Evolutionary conservation across 192 early-diverging fungal species (phyloP).

Genomic region (Blastocladiella britannica): DNA sequence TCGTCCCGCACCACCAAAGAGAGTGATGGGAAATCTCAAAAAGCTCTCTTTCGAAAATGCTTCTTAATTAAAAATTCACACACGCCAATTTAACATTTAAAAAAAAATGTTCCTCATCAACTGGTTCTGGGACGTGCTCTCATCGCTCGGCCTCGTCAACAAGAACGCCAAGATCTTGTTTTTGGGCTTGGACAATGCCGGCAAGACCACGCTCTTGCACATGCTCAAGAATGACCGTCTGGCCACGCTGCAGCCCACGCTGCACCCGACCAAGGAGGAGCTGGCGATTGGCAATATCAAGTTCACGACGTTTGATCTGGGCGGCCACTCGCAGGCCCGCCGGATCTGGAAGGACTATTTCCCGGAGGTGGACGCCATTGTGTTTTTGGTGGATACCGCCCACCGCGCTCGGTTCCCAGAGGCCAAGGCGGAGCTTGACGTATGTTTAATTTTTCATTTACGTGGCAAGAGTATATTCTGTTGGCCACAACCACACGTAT

Average conservation of each 20-base stretch:
- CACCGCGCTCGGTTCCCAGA: constrained; percentile 69
- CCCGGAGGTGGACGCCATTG: constrained; percentile 92
- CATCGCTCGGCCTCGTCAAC: constrained; percentile 79
- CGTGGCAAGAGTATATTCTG: too few relatives aligned
- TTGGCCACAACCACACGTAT: too few relatives aligned
- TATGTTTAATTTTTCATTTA: too few relatives aligned
- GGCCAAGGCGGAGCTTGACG: constrained; percentile 85
- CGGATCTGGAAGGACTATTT: constrained; percentile 99
- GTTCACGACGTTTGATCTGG: constrained; percentile 96
- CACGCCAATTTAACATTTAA: too few relatives aligned
- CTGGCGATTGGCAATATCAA: constrained; percentile 88
- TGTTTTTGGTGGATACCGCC: constrained; percentile 88
- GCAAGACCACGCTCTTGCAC: constrained; percentile 95
- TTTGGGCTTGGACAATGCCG: constrained; percentile 93
- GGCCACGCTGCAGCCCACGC: constrained; percentile 78
- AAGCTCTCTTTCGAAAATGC: too few relatives aligned
- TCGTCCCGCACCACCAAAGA: too few relatives aligned
- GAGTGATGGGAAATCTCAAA: too few relatives aligned
- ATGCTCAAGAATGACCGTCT: constrained; percentile 99
- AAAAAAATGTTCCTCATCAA: constrained; percentile 79
- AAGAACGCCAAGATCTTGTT: constrained; percentile 99
- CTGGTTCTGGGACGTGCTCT: constrained; percentile 93
- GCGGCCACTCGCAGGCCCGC: constrained; percentile 89
- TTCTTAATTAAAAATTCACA: too few relatives aligned
- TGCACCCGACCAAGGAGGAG: constrained; percentile 96